Evolutionary conservation across 371 early-diverging fungal species (phyloP).

Genomic region (Nematocida sp.): DNA sequence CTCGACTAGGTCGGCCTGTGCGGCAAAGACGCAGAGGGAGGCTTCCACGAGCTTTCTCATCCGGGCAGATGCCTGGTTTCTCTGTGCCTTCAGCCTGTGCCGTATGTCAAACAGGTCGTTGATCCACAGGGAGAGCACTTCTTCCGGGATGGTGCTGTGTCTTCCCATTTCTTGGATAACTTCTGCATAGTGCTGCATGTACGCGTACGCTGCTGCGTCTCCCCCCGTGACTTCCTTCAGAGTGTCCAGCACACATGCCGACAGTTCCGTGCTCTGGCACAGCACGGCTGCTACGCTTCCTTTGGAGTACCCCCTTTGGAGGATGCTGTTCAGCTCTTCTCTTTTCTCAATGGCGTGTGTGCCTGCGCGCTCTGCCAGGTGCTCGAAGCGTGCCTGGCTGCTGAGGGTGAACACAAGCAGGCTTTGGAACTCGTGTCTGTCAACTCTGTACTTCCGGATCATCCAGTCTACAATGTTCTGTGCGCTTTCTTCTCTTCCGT

Average conservation of each 20-base stretch:
- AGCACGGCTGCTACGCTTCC: neutral
- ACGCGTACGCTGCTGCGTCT: neutral
- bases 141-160: neutral
- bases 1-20: too few species aligned
- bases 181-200: neutral
- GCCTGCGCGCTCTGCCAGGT: neutral
- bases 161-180: neutral
- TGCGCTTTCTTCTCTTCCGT: neutral
- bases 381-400: neutral
- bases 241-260: neutral
- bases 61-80: too few species aligned
- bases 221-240: too few species aligned
- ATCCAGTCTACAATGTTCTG: slow-evolving; percentile 37
- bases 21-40: too few species aligned
- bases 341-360: neutral
- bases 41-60: too few species aligned
- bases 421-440: slow-evolving; percentile 15
- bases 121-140: neutral
- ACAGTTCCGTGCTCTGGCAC: neutral
- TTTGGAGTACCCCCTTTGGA: neutral
- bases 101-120: too few species aligned
- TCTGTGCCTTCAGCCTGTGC: too few species aligned
- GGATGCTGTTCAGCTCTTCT: neutral
- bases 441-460: slow-evolving; percentile 18
- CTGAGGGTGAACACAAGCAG: neutral